A percentile compares a stretch with the other conserved stretches of the same genome.
Conservation (phyloP, 148 eudicot species). For the Rheum nobile region DNA sequence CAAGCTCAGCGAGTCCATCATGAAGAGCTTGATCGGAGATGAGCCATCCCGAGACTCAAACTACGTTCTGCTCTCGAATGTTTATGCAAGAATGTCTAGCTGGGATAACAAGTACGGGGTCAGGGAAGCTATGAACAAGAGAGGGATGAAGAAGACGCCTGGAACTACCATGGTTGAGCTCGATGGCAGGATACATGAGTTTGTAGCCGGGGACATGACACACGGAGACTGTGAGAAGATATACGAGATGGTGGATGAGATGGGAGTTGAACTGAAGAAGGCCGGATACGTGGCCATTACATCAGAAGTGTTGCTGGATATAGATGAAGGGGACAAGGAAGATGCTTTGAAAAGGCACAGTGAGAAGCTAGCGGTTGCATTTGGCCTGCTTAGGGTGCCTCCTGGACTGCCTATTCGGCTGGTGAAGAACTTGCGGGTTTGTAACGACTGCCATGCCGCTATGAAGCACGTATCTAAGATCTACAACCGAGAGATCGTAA, state of each 20-base stretch:
- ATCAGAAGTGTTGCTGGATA: conserved; percentile 37
- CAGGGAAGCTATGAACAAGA: conserved; percentile 42
- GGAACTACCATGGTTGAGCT: conserved; percentile 52
- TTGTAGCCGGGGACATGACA: conserved; percentile 34
- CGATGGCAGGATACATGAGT: conserved; percentile 28
- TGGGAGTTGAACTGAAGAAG: conserved; percentile 28
- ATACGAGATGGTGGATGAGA: conserved; percentile 38
- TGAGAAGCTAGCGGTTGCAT: conserved; percentile 48
- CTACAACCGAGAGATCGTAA: conserved; percentile 25
- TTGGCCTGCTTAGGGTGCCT: conserved; percentile 29
- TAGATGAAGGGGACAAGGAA: conserved; percentile 42
- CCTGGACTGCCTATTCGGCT: conserved; percentile 32
- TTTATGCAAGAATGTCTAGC: conserved; percentile 39
- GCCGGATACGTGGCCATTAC: conserved; percentile 32
- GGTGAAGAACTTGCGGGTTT: conserved; percentile 35
- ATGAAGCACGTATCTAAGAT: conserved; percentile 28
- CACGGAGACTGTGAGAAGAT: conserved; percentile 25
- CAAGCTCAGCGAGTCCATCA: conserved; percentile 34
- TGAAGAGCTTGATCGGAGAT: conserved; percentile 23
- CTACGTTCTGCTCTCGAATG: conserved; percentile 44
- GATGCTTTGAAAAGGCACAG: conserved; percentile 35
- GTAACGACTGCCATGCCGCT: conserved; percentile 38
- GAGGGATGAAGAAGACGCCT: conserved; percentile 42
- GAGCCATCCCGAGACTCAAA: conserved; percentile 47
- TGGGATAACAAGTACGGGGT: conserved; percentile 48